phyloP scores from a whole-genome alignment of 441 rosid genomes.

The Cnidoscolus chayamansa region DNA sequence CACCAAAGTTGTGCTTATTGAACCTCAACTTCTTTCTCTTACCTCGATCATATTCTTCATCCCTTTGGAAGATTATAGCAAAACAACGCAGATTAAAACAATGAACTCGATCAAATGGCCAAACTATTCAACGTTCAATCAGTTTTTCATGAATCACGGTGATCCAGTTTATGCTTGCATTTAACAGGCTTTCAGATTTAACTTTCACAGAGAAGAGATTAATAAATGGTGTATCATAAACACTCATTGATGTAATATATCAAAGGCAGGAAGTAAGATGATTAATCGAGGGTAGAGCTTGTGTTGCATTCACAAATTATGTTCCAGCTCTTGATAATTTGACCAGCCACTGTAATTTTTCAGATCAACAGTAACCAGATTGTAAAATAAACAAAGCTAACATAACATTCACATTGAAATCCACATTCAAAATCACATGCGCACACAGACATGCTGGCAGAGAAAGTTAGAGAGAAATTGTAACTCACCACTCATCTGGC shows the following conservation, averaged over 20 bases:
- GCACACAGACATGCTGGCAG: too few relatives aligned
- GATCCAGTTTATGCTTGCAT: neutral
- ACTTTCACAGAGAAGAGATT: too few relatives aligned
- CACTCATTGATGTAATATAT: too few relatives aligned
- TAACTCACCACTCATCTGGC: conserved; percentile 82
- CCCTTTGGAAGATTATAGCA: conserved; percentile 46
- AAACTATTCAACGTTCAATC: neutral
- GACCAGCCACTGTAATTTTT: too few relatives aligned
- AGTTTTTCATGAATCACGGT: neutral
- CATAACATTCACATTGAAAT: too few relatives aligned
- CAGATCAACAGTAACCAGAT: too few relatives aligned
- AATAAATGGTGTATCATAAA: too few relatives aligned
- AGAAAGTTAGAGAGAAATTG: neutral
- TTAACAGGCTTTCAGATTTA: neutral
- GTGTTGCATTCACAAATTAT: neutral
- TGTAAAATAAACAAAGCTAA: too few relatives aligned
- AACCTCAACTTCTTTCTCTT: conserved; percentile 72
- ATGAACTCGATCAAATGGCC: neutral
- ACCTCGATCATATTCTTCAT: conserved; percentile 87
- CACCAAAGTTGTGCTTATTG: conserved; percentile 39
- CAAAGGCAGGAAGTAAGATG: too few relatives aligned
- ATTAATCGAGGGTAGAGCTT: neutral
- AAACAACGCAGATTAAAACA: neutral
- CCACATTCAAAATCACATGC: too few relatives aligned
- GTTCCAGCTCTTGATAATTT: too few relatives aligned